Conservation (phyloP, 139 green algal species). For the Tetraselmis chui region DNA sequence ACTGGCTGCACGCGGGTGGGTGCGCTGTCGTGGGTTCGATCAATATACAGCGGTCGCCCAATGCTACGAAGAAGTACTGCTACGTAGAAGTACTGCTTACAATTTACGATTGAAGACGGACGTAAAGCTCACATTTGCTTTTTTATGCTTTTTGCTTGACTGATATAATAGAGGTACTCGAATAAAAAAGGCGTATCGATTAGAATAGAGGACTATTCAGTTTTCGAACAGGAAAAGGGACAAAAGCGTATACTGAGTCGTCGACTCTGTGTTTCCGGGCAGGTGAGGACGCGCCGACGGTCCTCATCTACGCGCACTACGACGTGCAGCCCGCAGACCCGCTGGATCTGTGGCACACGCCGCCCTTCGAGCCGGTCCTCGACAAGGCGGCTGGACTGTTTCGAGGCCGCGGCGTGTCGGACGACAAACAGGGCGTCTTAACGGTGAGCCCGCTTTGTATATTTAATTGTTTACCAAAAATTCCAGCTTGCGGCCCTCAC, state of each 20-base stretch:
- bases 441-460: too few species aligned
- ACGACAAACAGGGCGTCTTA: conserved; percentile 42
- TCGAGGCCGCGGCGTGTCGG: conserved; percentile 43
- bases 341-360: conserved; percentile 37
- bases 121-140: not conserved
- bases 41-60: not conserved
- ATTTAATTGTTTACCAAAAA: too few species aligned
- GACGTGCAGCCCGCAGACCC: conserved; percentile 60
- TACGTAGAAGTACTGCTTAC: too few species aligned
- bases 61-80: too few species aligned
- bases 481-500: too few species aligned
- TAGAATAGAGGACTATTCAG: too few species aligned
- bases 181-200: too few species aligned
- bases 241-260: not conserved
- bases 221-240: too few species aligned
- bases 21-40: not conserved
- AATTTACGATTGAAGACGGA: too few species aligned
- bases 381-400: conserved; percentile 16
- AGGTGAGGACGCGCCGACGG: conserved; percentile 30
- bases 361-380: conserved; percentile 37
- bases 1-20: conserved; percentile 34
- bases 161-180: too few species aligned
- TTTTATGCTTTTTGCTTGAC: not conserved
- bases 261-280: not conserved
- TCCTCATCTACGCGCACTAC: conserved; percentile 72